Percentiles rank a stretch among this genome's conserved stretches.
Conservation (phyloP, 140 eudicot genomes). For the Bidens hawaiensis region DNA sequence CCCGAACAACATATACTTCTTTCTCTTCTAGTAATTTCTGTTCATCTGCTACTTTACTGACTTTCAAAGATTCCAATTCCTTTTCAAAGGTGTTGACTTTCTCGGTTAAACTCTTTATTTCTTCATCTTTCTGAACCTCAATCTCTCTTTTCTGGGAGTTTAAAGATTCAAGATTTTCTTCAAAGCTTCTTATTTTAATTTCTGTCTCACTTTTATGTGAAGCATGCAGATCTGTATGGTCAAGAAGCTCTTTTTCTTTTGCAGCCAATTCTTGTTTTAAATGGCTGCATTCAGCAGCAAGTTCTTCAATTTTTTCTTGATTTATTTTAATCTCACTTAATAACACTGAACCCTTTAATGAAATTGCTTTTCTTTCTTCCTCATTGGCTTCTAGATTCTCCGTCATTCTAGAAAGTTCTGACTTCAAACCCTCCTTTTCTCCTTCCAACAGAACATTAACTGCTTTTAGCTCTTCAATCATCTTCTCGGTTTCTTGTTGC, state of each 20-base stretch:
- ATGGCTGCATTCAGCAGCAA: conserved; percentile 44
- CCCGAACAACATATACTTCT: conserved; percentile 21
- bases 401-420: conserved; percentile 35
- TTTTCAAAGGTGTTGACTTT: conserved; percentile 33
- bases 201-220: conserved; percentile 48
- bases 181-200: conserved; percentile 44
- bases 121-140: conserved; percentile 64
- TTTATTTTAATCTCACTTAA: conserved; percentile 44
- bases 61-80: conserved; percentile 38
- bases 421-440: conserved; percentile 48
- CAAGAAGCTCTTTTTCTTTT: conserved; percentile 51
- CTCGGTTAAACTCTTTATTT: conserved; percentile 37
- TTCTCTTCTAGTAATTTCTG: conserved; percentile 33
- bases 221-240: conserved; percentile 44
- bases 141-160: conserved; percentile 44
- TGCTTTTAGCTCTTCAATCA: conserved; percentile 41
- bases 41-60: conserved; percentile 29
- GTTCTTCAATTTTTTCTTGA: conserved; percentile 41
- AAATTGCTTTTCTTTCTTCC: conserved; percentile 51
- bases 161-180: conserved; percentile 45
- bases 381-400: conserved; percentile 39
- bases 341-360: conserved; percentile 35
- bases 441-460: conserved; percentile 35
- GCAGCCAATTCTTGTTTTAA: conserved; percentile 43
- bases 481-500: conserved; percentile 42